phyloP scores from a whole-genome alignment of 129 eudicot genomes.

The Ambrosia artemisiifolia region DNA sequence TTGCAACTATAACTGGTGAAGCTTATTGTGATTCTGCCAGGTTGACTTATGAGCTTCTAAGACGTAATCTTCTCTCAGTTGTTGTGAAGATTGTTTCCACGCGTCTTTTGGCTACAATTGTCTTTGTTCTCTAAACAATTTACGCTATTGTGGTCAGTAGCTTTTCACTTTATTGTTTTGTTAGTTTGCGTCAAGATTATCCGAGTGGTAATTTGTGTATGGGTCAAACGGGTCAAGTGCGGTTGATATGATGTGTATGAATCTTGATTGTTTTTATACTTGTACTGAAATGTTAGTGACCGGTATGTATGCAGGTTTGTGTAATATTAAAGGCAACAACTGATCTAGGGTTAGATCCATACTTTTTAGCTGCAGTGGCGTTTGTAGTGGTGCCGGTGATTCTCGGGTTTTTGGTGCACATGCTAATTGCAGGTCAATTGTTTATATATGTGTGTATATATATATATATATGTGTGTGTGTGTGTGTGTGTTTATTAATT shows the following conservation, averaged over 20 bases:
- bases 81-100: slow-evolving; percentile 86
- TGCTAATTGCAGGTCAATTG: too few species aligned
- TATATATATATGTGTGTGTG: too few species aligned
- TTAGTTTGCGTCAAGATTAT: too few species aligned
- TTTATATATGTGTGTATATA: too few species aligned
- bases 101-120: slow-evolving; percentile 64
- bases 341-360: slow-evolving; percentile 64
- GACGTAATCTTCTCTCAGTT: slow-evolving; percentile 81
- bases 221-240: background rate
- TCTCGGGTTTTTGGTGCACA: slow-evolving; percentile 55
- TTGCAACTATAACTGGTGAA: slow-evolving; percentile 96
- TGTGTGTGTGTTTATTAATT: too few species aligned
- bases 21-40: slow-evolving; percentile 86
- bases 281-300: background rate
- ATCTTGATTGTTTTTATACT: background rate
- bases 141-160: slow-evolving; percentile 81
- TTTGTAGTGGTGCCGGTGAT: slow-evolving; percentile 54
- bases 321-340: slow-evolving; percentile 47
- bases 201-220: background rate
- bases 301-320: slow-evolving; percentile 62
- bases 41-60: slow-evolving; percentile 84
- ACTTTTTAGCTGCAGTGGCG: slow-evolving; percentile 57
- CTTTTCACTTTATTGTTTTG: slow-evolving; percentile 2
- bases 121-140: slow-evolving; percentile 71
- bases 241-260: background rate